Evolutionary conservation across 257 asterid genomes (phyloP).

Genomic region (Buddleja alternifolia): DNA sequence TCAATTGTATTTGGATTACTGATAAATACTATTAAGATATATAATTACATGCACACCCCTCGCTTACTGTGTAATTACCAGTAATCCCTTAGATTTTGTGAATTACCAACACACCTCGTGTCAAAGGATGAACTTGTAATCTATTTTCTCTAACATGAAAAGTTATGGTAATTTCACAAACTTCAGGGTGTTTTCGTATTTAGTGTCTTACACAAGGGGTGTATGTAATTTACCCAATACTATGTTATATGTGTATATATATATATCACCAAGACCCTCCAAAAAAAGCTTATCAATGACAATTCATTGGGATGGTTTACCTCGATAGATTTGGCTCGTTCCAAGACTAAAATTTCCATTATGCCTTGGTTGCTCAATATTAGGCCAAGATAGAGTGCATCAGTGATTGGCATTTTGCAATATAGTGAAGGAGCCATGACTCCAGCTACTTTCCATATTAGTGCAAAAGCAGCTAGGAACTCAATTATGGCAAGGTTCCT

Average conservation of each 20-base stretch:
- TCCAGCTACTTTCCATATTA: conserved; percentile 36
- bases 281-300: background rate
- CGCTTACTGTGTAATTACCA: too few species aligned
- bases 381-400: conserved; percentile 42
- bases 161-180: too few species aligned
- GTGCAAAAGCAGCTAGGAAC: conserved; percentile 28
- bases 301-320: conserved; percentile 27
- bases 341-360: conserved; percentile 39
- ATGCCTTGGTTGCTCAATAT: conserved; percentile 51
- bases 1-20: background rate
- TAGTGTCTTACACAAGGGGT: too few species aligned
- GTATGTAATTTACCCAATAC: too few species aligned
- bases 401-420: conserved; percentile 28
- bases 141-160: too few species aligned
- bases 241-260: too few species aligned
- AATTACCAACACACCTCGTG: too few species aligned
- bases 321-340: conserved; percentile 33
- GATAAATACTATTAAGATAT: background rate
- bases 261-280: too few species aligned
- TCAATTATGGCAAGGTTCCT: conserved; percentile 38
- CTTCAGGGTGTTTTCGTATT: too few species aligned
- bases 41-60: too few species aligned
- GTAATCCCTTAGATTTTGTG: too few species aligned
- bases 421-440: conserved; percentile 36
- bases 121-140: too few species aligned